phyloP scores from a whole-genome alignment of 331 rosid genomes.

The Pyrus hybrid region DNA sequence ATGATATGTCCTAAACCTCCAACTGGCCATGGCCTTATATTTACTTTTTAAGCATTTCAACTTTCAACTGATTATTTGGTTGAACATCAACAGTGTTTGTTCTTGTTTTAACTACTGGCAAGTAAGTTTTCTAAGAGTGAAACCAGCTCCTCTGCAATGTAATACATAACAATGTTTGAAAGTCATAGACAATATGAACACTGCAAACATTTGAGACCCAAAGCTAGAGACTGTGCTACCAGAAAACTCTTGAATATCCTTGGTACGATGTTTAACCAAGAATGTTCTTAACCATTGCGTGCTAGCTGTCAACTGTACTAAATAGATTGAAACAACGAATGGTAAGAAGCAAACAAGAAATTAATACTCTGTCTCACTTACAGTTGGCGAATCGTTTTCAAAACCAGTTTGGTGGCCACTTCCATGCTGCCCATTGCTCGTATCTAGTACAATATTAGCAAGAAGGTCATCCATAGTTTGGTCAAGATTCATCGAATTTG shows the following conservation, averaged over 20 bases:
- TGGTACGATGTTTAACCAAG: neutral
- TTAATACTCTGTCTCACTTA: conserved; percentile 15
- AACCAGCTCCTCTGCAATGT: neutral
- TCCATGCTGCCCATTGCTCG: too few species aligned
- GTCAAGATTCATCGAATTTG: conserved; percentile 26
- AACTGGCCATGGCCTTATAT: neutral
- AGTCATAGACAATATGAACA: neutral
- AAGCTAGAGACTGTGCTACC: neutral
- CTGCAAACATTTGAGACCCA: neutral
- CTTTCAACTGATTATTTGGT: neutral
- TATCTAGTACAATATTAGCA: conserved; percentile 2
- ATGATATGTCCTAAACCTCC: neutral
- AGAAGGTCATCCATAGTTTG: conserved; percentile 9
- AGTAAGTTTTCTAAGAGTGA: neutral
- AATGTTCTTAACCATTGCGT: neutral
- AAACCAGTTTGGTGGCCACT: too few species aligned
- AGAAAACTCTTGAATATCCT: neutral
- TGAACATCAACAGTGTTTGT: neutral
- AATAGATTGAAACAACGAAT: neutral
- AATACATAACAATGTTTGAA: neutral
- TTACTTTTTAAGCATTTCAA: neutral
- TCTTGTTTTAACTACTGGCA: neutral
- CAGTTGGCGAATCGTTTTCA: conserved; percentile 6
- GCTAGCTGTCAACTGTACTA: neutral
- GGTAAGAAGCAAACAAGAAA: neutral